phyloP scores from a whole-genome alignment of 768 basidiomycete species.

The Paxillus involutus region DNA sequence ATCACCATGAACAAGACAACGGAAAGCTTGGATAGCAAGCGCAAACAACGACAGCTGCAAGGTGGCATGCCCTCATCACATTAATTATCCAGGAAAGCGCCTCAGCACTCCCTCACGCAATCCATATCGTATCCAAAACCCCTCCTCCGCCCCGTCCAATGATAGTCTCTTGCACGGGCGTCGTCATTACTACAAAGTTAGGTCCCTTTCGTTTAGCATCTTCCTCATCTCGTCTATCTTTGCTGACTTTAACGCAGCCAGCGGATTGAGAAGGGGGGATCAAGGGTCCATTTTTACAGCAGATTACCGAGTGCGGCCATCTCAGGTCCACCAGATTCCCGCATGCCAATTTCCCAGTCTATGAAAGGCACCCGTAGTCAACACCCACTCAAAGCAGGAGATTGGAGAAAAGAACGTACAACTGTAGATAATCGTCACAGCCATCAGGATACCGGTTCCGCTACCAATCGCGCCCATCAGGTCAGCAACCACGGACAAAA shows the following conservation, averaged over 20 bases:
- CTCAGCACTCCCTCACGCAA: no score
- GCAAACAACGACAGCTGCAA: slow-evolving; percentile 43
- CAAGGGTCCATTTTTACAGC: slow-evolving; percentile 41
- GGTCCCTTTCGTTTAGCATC: no score
- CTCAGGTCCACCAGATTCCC: slow-evolving; percentile 81
- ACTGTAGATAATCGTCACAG: slow-evolving; percentile 96
- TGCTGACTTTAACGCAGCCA: not conserved
- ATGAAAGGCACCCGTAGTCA: not conserved
- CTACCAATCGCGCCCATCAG: slow-evolving; percentile 95
- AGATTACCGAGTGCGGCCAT: slow-evolving; percentile 80
- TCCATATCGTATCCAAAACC: no score
- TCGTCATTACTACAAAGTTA: no score
- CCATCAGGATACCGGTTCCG: slow-evolving; percentile 96
- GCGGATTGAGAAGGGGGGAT: not conserved
- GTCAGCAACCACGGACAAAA: slow-evolving; percentile 89
- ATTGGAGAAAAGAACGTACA: slow-evolving; percentile 26
- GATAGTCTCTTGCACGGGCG: no score
- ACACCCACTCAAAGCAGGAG: not conserved
- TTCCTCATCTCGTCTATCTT: not conserved
- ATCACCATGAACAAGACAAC: no score
- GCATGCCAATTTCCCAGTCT: slow-evolving; percentile 93
- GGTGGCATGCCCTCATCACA: slow-evolving; percentile 22
- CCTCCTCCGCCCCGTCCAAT: no score
- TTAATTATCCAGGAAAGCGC: no score
- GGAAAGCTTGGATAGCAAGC: slow-evolving; percentile 29